Percentiles rank a stretch among this genome's conserved stretches.
phyloP scores from a whole-genome alignment of 2,329 filamentous ascomycete species.

The Lasiodiplodia citricola region DNA sequence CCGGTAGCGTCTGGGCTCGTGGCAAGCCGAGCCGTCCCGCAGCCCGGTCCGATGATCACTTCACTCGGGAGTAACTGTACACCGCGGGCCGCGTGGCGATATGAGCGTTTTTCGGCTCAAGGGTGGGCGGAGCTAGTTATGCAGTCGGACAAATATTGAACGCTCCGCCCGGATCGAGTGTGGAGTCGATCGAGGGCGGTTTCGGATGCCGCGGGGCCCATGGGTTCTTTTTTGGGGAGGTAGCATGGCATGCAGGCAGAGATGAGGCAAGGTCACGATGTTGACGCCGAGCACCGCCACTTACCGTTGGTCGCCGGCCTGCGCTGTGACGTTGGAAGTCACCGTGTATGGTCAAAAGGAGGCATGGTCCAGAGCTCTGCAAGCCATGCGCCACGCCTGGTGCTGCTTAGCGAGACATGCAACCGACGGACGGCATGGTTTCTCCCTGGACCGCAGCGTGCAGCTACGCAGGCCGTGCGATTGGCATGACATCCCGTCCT shows the following conservation, averaged over 20 bases:
- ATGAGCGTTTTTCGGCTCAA: neutral
- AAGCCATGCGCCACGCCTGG: neutral
- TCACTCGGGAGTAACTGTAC: neutral
- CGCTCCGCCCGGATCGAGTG: neutral
- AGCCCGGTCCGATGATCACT: neutral
- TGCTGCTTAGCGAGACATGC: neutral
- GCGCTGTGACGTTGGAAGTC: neutral
- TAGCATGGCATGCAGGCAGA: neutral
- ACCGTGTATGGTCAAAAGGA: neutral
- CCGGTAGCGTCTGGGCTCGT: neutral
- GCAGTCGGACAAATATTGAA: neutral
- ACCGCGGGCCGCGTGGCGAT: neutral
- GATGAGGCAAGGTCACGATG: neutral
- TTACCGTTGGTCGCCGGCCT: neutral
- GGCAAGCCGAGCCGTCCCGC: neutral
- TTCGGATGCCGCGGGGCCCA: neutral
- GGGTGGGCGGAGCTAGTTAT: neutral
- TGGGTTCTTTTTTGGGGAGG: neutral
- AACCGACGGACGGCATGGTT: too few species aligned
- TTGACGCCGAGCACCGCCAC: slow-evolving; percentile 2
- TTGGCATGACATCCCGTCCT: too few species aligned
- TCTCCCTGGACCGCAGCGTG: neutral
- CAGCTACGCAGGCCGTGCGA: neutral
- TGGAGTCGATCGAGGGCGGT: neutral
- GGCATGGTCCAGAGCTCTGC: neutral